Conservation (phyloP, 2,329 filamentous ascomycete genomes). For the Ilyonectria mors-panacis region DNA sequence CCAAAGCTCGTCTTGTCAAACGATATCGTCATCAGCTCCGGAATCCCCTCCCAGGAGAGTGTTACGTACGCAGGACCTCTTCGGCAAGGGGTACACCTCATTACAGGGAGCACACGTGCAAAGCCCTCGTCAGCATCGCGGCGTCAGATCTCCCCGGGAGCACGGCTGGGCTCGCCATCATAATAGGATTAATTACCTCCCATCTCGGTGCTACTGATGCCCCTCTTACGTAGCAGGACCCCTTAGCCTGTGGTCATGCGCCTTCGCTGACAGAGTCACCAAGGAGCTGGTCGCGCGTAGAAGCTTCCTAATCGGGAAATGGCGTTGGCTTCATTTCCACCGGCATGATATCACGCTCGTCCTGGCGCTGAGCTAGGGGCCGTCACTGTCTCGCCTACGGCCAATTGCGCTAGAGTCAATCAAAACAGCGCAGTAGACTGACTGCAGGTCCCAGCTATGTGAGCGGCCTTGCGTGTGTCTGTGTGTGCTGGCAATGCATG, state of each 20-base stretch:
- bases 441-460: conserved; percentile 11
- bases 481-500: conserved; percentile 32
- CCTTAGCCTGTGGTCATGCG: conserved; percentile 36
- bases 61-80: background rate
- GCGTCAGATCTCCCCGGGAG: conserved; percentile 5
- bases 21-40: background rate
- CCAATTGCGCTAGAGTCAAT: conserved; percentile 12
- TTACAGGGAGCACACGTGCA: background rate
- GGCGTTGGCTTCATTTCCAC: conserved; percentile 46
- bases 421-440: background rate
- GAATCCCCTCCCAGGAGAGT: background rate
- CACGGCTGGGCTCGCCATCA: conserved; percentile 8
- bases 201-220: conserved; percentile 14
- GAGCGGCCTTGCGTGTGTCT: background rate
- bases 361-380: conserved; percentile 12
- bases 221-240: background rate
- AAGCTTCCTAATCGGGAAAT: conserved; percentile 38
- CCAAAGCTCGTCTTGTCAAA: background rate
- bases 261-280: conserved; percentile 1
- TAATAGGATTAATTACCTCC: conserved; percentile 11
- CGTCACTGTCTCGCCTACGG: conserved; percentile 15
- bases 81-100: background rate
- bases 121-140: background rate
- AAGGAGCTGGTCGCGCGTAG: conserved; percentile 33
- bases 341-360: conserved; percentile 39